Percentiles rank a stretch among this genome's conserved stretches.
These are phyloP conservation scores for Glutinoglossum americanum DNA, from an alignment of 495 filamentous ascomycete species.

Conservation along the genomic window DNA sequence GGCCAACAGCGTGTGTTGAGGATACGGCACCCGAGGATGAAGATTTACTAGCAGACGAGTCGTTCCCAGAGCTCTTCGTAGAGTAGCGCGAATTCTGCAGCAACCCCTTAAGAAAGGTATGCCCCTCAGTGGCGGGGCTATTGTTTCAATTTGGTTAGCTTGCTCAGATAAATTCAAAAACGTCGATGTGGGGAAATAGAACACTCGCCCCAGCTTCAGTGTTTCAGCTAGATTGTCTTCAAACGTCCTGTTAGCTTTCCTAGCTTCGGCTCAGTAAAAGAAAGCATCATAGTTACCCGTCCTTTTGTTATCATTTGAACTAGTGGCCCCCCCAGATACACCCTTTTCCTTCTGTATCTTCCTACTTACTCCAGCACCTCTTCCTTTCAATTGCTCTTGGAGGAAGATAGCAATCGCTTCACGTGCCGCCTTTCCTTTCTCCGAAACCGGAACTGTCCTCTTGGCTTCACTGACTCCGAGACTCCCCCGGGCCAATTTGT, in stretches of 20 bases:
- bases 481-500: not conserved
- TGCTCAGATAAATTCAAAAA: not conserved
- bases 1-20: not conserved
- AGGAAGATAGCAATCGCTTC: not conserved
- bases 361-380: not conserved
- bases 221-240: not conserved
- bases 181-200: not conserved
- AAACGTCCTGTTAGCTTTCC: not conserved
- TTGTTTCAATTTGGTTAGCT: not conserved
- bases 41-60: not conserved
- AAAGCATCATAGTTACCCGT: not conserved
- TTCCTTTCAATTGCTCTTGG: not conserved
- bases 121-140: not conserved
- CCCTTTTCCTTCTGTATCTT: not conserved
- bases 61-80: not conserved
- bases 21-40: not conserved
- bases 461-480: not conserved
- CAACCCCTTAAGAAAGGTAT: conserved; percentile 1
- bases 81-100: conserved; percentile 4
- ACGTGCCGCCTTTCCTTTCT: not conserved
- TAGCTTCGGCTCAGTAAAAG: not conserved
- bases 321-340: not conserved
- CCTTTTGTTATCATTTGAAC: not conserved
- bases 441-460: not conserved
- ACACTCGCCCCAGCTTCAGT: not conserved